Conservation (phyloP, 768 basidiomycete genomes). For the Suillus americanus region DNA sequence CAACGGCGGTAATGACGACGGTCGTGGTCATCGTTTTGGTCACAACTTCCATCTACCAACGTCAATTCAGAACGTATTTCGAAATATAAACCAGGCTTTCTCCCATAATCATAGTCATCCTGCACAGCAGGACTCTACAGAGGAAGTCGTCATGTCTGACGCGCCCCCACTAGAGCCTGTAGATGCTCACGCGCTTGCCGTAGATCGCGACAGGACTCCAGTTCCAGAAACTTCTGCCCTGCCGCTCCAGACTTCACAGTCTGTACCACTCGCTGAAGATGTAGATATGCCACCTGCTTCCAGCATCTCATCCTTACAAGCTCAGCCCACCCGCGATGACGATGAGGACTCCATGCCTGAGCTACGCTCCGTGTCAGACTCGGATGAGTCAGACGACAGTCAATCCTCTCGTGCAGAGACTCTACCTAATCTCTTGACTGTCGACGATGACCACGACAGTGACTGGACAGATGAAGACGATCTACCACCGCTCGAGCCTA, state of each 20-base stretch:
- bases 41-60: slow-evolving; percentile 24
- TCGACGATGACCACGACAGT: slow-evolving; percentile 32
- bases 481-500: slow-evolving; percentile 33
- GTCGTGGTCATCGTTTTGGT: slow-evolving; percentile 14
- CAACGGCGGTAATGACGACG: slow-evolving; percentile 10
- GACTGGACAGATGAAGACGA: slow-evolving; percentile 30
- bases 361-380: slow-evolving; percentile 39
- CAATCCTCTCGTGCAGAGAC: slow-evolving; percentile 33
- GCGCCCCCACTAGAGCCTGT: slow-evolving; percentile 9
- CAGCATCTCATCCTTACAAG: neutral
- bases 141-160: neutral
- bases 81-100: slow-evolving; percentile 34
- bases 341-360: slow-evolving; percentile 43
- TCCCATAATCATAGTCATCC: slow-evolving; percentile 7
- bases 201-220: slow-evolving; percentile 4
- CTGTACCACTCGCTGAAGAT: slow-evolving; percentile 9
- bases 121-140: neutral
- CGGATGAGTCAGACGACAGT: slow-evolving; percentile 33
- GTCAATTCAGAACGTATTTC: slow-evolving; percentile 29
- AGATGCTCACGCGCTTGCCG: neutral
- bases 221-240: slow-evolving; percentile 9
- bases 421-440: slow-evolving; percentile 20
- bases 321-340: slow-evolving; percentile 18
- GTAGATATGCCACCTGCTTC: slow-evolving; percentile 8
- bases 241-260: slow-evolving; percentile 6